Evolutionary conservation across 495 filamentous ascomycete species (phyloP), one percentile per base, ranked within the genome.

Genomic region (Penicillium coffeae): DNA sequence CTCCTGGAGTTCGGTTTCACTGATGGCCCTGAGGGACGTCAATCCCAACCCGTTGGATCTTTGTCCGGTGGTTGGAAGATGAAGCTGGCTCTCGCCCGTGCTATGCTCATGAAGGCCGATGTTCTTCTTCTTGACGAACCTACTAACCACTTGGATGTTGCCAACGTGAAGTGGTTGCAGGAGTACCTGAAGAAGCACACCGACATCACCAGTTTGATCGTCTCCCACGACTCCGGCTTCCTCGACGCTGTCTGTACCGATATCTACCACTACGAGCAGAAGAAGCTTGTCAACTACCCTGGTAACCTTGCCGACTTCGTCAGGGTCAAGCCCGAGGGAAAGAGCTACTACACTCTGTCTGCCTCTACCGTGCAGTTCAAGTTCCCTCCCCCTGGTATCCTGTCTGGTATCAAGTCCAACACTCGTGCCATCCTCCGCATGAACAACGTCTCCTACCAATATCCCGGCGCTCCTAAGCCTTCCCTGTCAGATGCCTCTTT

Each of bases 1-100:
- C 70, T 99, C 42, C 77, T 84, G 47, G 90, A 95, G 62, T 90
- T 99, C 61, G 93, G 93, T 30, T 97, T 99, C 71, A 92, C 87
- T 3, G 69, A 87, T 54, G 91, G 91, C 8, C 89, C 89, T 0
- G 86, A 93, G 52, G 94, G 93, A 48, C 83, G 86, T 21, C 92
- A 96, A 65, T 76, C 82, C 22, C 85, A 94, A 62, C 85, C 80
- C 41, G 94, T 97, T 45, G 92, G 93, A 49, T 95, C 91, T 21
- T 75, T 97, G 15, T 99, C 93, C n/a, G 93, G 93, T 65, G 93
- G 93, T 60, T 99, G 93, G 93, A 97, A 99, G 81, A 99, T 99
- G 93, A 99, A 99, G 82, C 73, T 99, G 46, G 93, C 93, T 47
- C 76, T 99, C 57, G 93, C 94, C 43, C 82, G 93, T 59, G 93